Conservation (phyloP, 2,329 filamentous ascomycete species). For the Colletotrichum echinochloae region DNA sequence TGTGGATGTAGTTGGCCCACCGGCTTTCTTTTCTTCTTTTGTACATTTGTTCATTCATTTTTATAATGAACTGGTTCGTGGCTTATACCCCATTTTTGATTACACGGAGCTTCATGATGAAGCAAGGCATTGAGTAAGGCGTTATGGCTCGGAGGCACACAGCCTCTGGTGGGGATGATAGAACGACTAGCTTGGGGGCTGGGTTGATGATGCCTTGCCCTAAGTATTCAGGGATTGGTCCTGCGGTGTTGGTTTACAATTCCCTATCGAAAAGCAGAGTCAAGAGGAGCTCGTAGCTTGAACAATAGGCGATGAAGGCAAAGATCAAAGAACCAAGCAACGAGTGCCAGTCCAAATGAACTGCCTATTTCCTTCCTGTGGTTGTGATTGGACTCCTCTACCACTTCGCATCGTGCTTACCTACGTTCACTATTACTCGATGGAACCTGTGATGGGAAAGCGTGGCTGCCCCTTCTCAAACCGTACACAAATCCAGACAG, state of each 20-base stretch:
- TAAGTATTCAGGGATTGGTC: background rate
- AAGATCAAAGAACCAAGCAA: background rate
- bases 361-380: background rate
- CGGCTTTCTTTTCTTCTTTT: conserved; percentile 20
- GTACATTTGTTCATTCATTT: conserved; percentile 29
- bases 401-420: background rate
- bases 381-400: background rate
- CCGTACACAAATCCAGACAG: background rate
- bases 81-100: conserved; percentile 31
- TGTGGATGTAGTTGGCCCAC: conserved; percentile 56
- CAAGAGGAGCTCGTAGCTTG: background rate
- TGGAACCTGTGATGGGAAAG: background rate
- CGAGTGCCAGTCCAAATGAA: background rate
- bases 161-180: background rate
- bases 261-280: background rate
- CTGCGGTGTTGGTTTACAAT: conserved; percentile 16
- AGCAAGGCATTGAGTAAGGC: conserved; percentile 26
- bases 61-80: conserved; percentile 29
- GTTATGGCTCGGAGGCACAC: conserved; percentile 4
- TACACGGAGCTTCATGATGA: conserved; percentile 17
- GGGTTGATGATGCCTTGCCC: background rate
- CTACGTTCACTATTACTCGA: too few species aligned
- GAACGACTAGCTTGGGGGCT: background rate
- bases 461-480: background rate
- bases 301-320: background rate